phyloP scores from a whole-genome alignment of 768 basidiomycete genomes.

The Porpolomopsis calyptriformis region DNA sequence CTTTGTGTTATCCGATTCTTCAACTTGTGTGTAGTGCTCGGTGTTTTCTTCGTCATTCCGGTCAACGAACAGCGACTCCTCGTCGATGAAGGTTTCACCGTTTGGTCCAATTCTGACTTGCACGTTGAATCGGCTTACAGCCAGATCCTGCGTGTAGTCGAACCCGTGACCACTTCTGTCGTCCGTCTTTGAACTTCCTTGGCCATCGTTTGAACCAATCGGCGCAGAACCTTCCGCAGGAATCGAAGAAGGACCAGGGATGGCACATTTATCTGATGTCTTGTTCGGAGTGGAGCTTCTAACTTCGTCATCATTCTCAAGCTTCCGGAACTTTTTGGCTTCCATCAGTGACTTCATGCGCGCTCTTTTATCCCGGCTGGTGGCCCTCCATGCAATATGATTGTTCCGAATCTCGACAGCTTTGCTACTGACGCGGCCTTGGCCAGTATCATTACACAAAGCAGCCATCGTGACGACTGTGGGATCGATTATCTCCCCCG shows the following conservation, averaged over 20 bases:
- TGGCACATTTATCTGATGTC: conserved; percentile 10
- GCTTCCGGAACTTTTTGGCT: conserved; percentile 63
- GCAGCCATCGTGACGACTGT: conserved; percentile 75
- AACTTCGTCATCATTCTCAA: conserved; percentile 32
- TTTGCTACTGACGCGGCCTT: conserved; percentile 70
- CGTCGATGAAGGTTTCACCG: conserved; percentile 80
- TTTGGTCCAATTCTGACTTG: conserved; percentile 83
- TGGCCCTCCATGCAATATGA: conserved; percentile 60
- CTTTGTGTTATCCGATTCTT: conserved; percentile 73
- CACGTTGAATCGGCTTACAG: conserved; percentile 66
- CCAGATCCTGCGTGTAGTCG: conserved; percentile 55
- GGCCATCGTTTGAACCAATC: not conserved
- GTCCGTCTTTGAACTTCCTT: conserved; percentile 8
- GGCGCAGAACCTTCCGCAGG: not conserved
- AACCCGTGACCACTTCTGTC: conserved; percentile 52
- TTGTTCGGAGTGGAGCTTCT: conserved; percentile 9
- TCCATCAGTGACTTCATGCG: conserved; percentile 57
- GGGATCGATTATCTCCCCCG: conserved; percentile 74
- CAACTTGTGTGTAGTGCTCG: conserved; percentile 62
- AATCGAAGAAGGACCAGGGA: conserved; percentile 7
- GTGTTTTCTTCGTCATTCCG: conserved; percentile 58
- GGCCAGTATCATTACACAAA: conserved; percentile 67
- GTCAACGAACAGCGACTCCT: conserved; percentile 74
- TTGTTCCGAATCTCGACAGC: conserved; percentile 62
- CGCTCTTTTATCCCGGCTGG: conserved; percentile 55